These are phyloP conservation scores for Boletus sp. DNA, from an alignment of 768 basidiomycete species.

Conservation along the genomic window DNA sequence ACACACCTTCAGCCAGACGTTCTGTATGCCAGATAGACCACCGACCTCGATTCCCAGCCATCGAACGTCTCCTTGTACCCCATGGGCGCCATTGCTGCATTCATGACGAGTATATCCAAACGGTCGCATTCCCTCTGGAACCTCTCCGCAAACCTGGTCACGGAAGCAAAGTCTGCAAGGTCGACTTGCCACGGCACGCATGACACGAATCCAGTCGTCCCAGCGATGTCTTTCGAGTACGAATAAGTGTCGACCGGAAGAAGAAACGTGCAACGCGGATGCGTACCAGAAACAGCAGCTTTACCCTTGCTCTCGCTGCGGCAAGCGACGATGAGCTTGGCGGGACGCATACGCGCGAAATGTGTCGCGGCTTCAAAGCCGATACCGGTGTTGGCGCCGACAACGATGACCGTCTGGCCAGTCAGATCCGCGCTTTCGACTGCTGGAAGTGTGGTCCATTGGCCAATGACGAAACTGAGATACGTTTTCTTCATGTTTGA, in stretches of 20 bases:
- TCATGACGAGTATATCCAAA: conserved; percentile 40
- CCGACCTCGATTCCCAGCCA: conserved; percentile 48
- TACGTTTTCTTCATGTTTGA: conserved; percentile 10
- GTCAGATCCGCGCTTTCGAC: conserved; percentile 22
- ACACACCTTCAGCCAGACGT: neutral
- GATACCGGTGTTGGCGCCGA: conserved; percentile 34
- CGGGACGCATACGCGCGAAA: conserved; percentile 31
- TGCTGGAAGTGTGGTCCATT: conserved; percentile 17
- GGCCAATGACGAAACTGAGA: conserved; percentile 7
- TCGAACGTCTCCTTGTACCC: conserved; percentile 34
- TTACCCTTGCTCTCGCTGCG: conserved; percentile 27
- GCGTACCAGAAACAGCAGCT: conserved; percentile 22
- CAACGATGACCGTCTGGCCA: conserved; percentile 31
- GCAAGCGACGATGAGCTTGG: conserved; percentile 28
- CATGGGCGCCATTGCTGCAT: conserved; percentile 31
- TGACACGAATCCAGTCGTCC: conserved; percentile 27
- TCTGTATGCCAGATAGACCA: neutral
- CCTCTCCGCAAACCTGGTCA: conserved; percentile 9
- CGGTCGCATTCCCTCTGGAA: conserved; percentile 7
- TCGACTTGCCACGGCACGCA: conserved; percentile 14
- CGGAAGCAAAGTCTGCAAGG: conserved; percentile 16
- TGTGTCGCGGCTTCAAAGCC: conserved; percentile 34
- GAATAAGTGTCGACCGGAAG: neutral
- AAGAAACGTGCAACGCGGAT: no score
- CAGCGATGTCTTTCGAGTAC: conserved; percentile 20